Percentiles rank a stretch among this genome's conserved stretches.
phyloP scores from a whole-genome alignment of 345 rosid genomes.

The Xanthoceras sorbifolium region DNA sequence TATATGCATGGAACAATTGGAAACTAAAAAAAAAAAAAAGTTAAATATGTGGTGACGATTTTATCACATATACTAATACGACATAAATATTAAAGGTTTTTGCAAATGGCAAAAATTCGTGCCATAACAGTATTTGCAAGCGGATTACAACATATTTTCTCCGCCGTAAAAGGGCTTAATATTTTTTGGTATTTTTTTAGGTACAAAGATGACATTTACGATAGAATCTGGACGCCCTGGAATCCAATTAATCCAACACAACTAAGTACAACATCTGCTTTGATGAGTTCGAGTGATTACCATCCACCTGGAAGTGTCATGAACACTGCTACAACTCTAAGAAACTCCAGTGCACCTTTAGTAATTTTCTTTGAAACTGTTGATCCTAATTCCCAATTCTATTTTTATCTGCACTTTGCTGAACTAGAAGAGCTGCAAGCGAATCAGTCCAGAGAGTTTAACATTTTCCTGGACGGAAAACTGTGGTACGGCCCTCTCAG shows the following conservation, averaged over 20 bases:
- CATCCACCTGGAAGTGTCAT: neutral
- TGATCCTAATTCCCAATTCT: neutral
- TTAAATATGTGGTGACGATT: too few species aligned
- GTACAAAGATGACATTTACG: slow-evolving; percentile 16
- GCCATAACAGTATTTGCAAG: too few species aligned
- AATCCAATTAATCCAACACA: neutral
- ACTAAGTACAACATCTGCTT: neutral
- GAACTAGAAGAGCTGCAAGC: neutral
- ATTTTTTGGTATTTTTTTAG: too few species aligned
- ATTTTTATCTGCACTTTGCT: neutral
- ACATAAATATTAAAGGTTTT: too few species aligned
- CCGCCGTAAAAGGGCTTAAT: too few species aligned
- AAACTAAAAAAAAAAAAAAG: too few species aligned
- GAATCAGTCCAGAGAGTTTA: neutral
- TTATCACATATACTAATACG: too few species aligned
- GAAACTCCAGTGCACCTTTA: neutral
- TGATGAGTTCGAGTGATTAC: slow-evolving; percentile 32
- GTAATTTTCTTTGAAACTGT: neutral
- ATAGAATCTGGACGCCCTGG: slow-evolving; percentile 20
- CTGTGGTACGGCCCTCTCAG: neutral
- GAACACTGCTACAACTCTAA: neutral
- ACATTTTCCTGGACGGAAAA: neutral
- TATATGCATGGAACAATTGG: neutral
- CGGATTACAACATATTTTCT: too few species aligned
- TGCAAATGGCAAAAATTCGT: too few species aligned